These are phyloP conservation scores for Heterobasidion occidentale DNA, from an alignment of 1,284 basidiomycete species.

Conservation along the genomic window DNA sequence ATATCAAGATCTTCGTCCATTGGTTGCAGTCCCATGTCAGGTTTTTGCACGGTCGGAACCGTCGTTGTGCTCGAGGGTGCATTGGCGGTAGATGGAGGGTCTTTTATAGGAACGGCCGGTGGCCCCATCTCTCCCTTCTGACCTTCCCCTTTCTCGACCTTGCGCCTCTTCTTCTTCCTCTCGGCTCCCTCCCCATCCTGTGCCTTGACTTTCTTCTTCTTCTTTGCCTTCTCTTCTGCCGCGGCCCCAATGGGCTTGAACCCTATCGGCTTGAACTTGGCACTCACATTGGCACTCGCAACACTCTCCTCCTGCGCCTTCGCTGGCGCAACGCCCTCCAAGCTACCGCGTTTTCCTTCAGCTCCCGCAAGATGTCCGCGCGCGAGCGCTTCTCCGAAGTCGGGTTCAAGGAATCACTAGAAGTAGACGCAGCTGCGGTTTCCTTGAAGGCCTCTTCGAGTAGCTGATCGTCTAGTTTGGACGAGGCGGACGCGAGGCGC, in stretches of 20 bases:
- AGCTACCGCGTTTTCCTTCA: slow-evolving; percentile 49
- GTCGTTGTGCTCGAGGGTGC: too few relatives aligned
- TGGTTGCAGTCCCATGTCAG: slow-evolving; percentile 24
- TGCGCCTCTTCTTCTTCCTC: slow-evolving; percentile 39
- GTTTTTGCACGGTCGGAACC: background rate
- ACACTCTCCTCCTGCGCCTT: background rate
- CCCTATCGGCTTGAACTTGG: slow-evolving; percentile 78
- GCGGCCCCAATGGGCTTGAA: slow-evolving; percentile 50
- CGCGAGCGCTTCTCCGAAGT: slow-evolving; percentile 55
- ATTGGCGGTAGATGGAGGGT: slow-evolving; percentile 19
- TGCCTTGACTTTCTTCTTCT: slow-evolving; percentile 23
- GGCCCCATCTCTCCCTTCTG: background rate
- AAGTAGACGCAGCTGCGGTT: slow-evolving; percentile 16
- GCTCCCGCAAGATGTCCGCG: slow-evolving; percentile 63
- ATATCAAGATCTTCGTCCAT: slow-evolving; percentile 62
- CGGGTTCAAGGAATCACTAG: slow-evolving; percentile 1
- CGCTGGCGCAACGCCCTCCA: slow-evolving; percentile 8
- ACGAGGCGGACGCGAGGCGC: slow-evolving; percentile 37
- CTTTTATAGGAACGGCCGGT: background rate
- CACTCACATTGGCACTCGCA: background rate
- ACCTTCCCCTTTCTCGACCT: slow-evolving; percentile 20
- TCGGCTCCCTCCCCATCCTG: slow-evolving; percentile 16
- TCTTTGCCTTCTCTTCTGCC: slow-evolving; percentile 21
- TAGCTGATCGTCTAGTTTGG: slow-evolving; percentile 63
- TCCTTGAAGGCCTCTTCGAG: slow-evolving; percentile 69